Percentiles rank a stretch among this genome's conserved stretches.
These are phyloP conservation scores for Dactylellina haptotyla DNA, from an alignment of 2,329 filamentous ascomycete genomes.

Conservation along the genomic window DNA sequence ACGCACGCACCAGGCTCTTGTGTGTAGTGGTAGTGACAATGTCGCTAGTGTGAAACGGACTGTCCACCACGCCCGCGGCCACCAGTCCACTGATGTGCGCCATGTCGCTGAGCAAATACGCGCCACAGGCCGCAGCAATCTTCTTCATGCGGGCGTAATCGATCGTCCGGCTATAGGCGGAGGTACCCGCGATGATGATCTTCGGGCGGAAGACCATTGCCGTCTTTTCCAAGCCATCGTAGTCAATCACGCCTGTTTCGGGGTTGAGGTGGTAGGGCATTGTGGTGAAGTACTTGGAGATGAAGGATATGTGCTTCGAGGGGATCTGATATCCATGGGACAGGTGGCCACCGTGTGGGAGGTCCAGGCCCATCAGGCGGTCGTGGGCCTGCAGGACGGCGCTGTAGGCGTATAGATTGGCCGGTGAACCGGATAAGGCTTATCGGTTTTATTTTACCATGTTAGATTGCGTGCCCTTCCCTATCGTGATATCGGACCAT, in stretches of 20 bases:
- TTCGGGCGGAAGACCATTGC: slow-evolving; percentile 92
- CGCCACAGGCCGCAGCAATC: slow-evolving; percentile 88
- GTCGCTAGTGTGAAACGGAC: slow-evolving; percentile 88
- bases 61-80: slow-evolving; percentile 88
- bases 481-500: background rate
- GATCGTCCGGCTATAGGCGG: slow-evolving; percentile 93
- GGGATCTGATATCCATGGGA: slow-evolving; percentile 98
- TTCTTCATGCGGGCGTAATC: slow-evolving; percentile 93
- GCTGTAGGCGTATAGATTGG: slow-evolving; percentile 86
- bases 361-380: slow-evolving; percentile 93
- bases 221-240: slow-evolving; percentile 86
- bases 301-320: slow-evolving; percentile 92
- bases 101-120: slow-evolving; percentile 95
- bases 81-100: slow-evolving; percentile 96
- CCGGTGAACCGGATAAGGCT: slow-evolving; percentile 70
- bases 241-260: slow-evolving; percentile 92
- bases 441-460: slow-evolving; percentile 31
- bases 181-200: slow-evolving; percentile 92
- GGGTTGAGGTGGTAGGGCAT: slow-evolving; percentile 93
- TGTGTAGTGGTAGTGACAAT: slow-evolving; percentile 98
- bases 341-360: slow-evolving; percentile 94
- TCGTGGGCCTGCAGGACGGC: slow-evolving; percentile 92
- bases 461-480: slow-evolving; percentile 16
- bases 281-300: slow-evolving; percentile 99
- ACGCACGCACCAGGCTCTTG: slow-evolving; percentile 75